Evolutionary conservation across 2,329 filamentous ascomycete species (phyloP).

Genomic region (Hypoxylon sp.): DNA sequence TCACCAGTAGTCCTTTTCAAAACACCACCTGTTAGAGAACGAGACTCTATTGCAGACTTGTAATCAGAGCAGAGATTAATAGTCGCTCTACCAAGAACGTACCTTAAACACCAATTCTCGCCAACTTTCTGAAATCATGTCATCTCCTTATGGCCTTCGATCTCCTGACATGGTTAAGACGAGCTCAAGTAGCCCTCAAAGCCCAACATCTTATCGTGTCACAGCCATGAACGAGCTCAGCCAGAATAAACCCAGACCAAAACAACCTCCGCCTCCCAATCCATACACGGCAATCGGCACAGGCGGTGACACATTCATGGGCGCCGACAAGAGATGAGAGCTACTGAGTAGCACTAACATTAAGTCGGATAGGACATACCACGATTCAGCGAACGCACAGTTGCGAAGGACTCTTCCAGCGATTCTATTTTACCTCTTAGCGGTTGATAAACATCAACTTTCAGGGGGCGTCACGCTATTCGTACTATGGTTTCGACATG

Average conservation of each 20-base stretch:
- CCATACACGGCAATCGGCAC: slow-evolving; percentile 19
- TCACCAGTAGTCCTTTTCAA: background rate
- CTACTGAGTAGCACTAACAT: background rate
- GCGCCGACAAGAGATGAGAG: background rate
- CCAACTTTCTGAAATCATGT: background rate
- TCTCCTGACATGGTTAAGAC: background rate
- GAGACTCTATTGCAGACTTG: background rate
- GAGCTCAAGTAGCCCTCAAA: background rate
- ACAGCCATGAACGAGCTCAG: slow-evolving; percentile 19
- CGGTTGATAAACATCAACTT: background rate
- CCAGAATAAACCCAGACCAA: slow-evolving; percentile 5
- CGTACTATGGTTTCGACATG: background rate
- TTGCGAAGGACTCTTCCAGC: background rate
- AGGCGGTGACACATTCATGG: slow-evolving; percentile 16
- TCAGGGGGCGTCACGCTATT: background rate
- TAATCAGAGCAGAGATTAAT: background rate
- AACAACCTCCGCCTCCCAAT: background rate
- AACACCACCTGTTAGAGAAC: background rate
- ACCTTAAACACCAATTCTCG: background rate
- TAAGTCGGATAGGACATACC: background rate
- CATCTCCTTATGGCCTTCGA: slow-evolving; percentile 3
- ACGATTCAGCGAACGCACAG: background rate
- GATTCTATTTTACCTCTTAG: background rate
- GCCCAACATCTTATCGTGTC: slow-evolving; percentile 2
- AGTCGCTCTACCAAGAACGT: background rate